phyloP scores from a whole-genome alignment of 2,329 filamentous ascomycete genomes.

The Colletotrichum brevisporum region DNA sequence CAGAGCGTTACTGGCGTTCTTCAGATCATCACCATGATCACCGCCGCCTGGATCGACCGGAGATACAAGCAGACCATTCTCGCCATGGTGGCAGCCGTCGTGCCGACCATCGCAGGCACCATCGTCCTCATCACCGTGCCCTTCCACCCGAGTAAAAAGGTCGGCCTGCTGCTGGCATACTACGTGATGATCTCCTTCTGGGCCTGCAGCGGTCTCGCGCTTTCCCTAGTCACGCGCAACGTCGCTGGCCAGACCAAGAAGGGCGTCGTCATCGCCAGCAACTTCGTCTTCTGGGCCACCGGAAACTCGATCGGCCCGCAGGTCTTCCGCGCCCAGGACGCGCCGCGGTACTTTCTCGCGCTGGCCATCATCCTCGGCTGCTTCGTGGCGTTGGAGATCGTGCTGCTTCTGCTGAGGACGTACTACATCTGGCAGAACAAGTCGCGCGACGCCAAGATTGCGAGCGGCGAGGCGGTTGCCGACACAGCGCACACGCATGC shows the following conservation, averaged over 20 bases:
- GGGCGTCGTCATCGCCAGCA: conserved; percentile 55
- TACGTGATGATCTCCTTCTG: conserved; percentile 62
- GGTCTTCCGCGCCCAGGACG: conserved; percentile 52
- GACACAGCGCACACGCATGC: conserved; percentile 55
- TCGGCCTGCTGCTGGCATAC: conserved; percentile 56
- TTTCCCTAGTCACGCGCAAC: conserved; percentile 58
- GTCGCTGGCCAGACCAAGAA: conserved; percentile 61
- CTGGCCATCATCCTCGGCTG: conserved; percentile 23
- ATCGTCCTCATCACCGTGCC: conserved; percentile 53
- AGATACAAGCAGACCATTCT: conserved; percentile 77
- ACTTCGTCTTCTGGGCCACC: conserved; percentile 57
- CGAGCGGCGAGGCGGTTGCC: conserved; percentile 19
- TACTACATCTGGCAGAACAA: conserved; percentile 36
- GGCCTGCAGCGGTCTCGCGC: conserved; percentile 57
- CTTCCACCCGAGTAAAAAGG: conserved; percentile 50
- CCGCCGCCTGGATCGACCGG: conserved; percentile 77
- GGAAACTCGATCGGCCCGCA: conserved; percentile 60
- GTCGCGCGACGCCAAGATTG: conserved; percentile 26
- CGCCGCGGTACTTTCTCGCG: conserved; percentile 48
- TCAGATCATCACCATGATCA: conserved; percentile 78
- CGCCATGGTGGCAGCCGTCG: conserved; percentile 74
- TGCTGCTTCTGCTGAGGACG: conserved; percentile 18
- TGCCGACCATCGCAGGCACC: conserved; percentile 66
- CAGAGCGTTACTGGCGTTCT: conserved; percentile 82
- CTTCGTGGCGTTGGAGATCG: conserved; percentile 21